phyloP scores from a whole-genome alignment of 345 rosid genomes.

The Eucalyptus tenuipes region DNA sequence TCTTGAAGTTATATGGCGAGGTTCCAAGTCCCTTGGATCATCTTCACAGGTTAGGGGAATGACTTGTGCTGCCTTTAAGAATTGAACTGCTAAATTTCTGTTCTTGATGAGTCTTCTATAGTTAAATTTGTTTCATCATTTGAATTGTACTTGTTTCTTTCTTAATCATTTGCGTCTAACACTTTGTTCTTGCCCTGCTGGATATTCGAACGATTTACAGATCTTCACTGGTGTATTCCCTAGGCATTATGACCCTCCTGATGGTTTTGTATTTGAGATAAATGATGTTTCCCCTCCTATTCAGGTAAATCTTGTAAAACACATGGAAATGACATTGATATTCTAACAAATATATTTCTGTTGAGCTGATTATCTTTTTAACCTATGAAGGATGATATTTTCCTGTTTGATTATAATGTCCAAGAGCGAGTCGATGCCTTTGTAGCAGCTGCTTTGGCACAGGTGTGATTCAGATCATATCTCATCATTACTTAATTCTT shows the following conservation, averaged over 20 bases:
- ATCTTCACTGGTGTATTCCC: conserved; percentile 92
- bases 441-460: conserved; percentile 78
- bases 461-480: conserved; percentile 20
- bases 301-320: conserved; percentile 41
- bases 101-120: neutral
- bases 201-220: conserved; percentile 16
- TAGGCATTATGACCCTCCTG: conserved; percentile 89
- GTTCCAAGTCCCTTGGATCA: conserved; percentile 83
- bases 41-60: conserved; percentile 61
- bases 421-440: conserved; percentile 85
- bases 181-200: neutral
- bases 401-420: conserved; percentile 79
- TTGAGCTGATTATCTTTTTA: neutral
- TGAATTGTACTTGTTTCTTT: neutral
- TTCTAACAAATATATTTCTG: neutral
- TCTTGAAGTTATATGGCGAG: conserved; percentile 91
- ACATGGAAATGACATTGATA: neutral
- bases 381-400: conserved; percentile 55
- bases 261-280: conserved; percentile 77
- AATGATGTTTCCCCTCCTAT: conserved; percentile 81
- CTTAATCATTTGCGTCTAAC: neutral
- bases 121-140: neutral
- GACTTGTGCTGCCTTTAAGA: neutral
- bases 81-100: neutral
- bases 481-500: neutral